Conservation (phyloP, 176 grass and related monocot genomes). For the Alopecurus myosuroides region DNA sequence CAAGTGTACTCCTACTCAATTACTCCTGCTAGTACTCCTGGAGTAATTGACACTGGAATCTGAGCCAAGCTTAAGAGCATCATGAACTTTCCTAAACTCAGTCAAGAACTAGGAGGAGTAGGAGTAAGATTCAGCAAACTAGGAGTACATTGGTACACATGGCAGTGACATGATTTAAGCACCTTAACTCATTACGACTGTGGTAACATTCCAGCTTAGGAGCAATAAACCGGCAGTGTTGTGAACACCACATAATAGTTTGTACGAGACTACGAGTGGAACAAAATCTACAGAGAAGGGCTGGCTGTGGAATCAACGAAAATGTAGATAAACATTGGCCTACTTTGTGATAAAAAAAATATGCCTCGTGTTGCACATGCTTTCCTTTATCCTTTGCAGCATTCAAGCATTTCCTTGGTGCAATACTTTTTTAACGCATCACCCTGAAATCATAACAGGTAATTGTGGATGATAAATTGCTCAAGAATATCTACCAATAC, state of each 20-base stretch:
- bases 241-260: neutral
- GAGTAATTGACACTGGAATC: too few relatives aligned
- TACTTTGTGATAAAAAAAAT: slow-evolving; percentile 95
- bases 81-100: too few relatives aligned
- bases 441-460: slow-evolving; percentile 42
- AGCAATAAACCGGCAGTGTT: slow-evolving; percentile 17
- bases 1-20: too few relatives aligned
- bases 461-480: neutral
- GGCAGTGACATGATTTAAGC: too few relatives aligned
- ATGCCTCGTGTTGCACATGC: slow-evolving; percentile 82
- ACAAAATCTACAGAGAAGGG: neutral
- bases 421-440: slow-evolving; percentile 79
- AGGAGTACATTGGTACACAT: too few relatives aligned
- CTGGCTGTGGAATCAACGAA: neutral
- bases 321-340: slow-evolving; percentile 11
- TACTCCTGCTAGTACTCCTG: too few relatives aligned
- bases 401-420: slow-evolving; percentile 82
- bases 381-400: slow-evolving; percentile 82
- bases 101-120: too few relatives aligned
- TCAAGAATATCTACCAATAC: neutral
- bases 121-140: too few relatives aligned
- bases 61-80: too few relatives aligned
- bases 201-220: slow-evolving; percentile 11
- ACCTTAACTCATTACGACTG: too few relatives aligned
- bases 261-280: slow-evolving; percentile 14